Evolutionary conservation across 169 alveolate genomes (phyloP).

Genomic region (Plasmodium coatneyi): DNA sequence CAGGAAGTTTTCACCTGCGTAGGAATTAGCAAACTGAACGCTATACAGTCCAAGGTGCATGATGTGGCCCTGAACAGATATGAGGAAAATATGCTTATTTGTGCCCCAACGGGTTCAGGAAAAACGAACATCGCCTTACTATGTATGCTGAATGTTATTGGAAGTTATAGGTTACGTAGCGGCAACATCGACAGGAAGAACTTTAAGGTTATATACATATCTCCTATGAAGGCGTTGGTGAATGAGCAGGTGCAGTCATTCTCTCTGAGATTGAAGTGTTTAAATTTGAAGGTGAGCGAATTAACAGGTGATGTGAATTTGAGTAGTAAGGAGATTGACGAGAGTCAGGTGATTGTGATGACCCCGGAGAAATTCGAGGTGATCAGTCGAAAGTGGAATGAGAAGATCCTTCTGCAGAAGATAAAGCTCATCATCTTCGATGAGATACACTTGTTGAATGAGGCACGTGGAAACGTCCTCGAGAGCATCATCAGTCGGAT

Average conservation of each 20-base stretch:
- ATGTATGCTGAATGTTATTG: conserved; percentile 95
- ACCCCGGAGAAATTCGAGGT: conserved; percentile 99
- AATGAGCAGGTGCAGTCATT: conserved; percentile 93
- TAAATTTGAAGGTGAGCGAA: conserved; percentile 94
- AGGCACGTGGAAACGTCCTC: conserved; percentile 98
- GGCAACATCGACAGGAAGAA: conserved; percentile 77
- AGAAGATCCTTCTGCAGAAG: conserved; percentile 91
- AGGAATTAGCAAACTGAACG: conserved; percentile 89
- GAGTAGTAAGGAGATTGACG: conserved; percentile 96
- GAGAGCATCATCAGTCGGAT: conserved; percentile 99
- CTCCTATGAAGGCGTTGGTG: conserved; percentile 99
- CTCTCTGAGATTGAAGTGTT: conserved; percentile 82
- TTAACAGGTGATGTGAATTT: conserved; percentile 97
- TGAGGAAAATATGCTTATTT: conserved; percentile 96
- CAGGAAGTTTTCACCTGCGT: conserved; percentile 91
- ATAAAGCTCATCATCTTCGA: conserved; percentile 98
- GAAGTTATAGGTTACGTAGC: conserved; percentile 70
- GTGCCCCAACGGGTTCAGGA: conserved; percentile 99
- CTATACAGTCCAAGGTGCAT: conserved; percentile 95
- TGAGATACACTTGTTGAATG: conserved; percentile 99
- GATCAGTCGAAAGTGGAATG: conserved; percentile 98
- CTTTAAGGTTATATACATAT: conserved; percentile 98
- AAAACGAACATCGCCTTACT: conserved; percentile 99
- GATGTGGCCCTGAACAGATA: conserved; percentile 93
- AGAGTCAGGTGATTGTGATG: conserved; percentile 98